These are phyloP conservation scores for Colletotrichum lindemuthianum DNA, from an alignment of 2,329 filamentous ascomycete species.

Conservation along the genomic window DNA sequence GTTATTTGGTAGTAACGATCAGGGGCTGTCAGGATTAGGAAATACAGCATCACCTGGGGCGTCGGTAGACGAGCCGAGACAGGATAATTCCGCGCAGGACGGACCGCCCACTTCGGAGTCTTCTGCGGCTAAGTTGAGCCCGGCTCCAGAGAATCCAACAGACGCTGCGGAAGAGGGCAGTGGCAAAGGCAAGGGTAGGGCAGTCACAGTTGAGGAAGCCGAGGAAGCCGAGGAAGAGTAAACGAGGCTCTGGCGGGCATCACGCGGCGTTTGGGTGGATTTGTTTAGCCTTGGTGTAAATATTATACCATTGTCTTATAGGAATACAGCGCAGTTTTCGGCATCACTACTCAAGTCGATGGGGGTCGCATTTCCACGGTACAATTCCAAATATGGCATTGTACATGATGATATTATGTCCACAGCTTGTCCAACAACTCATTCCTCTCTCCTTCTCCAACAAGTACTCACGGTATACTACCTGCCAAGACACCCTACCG, in stretches of 20 bases:
- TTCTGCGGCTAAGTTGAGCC: slow-evolving; percentile 2
- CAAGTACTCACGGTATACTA: too few species aligned
- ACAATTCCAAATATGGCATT: too few species aligned
- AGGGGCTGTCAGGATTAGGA: slow-evolving; percentile 14
- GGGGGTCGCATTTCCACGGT: too few species aligned
- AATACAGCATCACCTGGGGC: slow-evolving; percentile 20
- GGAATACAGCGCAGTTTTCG: slow-evolving; percentile 27
- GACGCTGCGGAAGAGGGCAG: slow-evolving; percentile 12
- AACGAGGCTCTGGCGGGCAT: slow-evolving; percentile 19
- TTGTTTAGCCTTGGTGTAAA: slow-evolving; percentile 27
- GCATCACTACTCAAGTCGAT: too few species aligned
- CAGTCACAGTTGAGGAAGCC: slow-evolving; percentile 58
- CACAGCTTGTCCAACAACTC: too few species aligned
- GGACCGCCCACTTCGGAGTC: background rate
- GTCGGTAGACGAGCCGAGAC: slow-evolving; percentile 29
- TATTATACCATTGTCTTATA: slow-evolving; percentile 33
- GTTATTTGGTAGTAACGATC: slow-evolving; percentile 52
- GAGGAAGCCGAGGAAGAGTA: slow-evolving; percentile 47
- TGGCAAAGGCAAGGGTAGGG: slow-evolving; percentile 56
- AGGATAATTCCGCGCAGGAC: slow-evolving; percentile 19
- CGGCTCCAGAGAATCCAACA: slow-evolving; percentile 14
- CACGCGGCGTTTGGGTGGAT: slow-evolving; percentile 24
- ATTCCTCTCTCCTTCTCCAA: too few species aligned
- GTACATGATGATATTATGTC: too few species aligned
- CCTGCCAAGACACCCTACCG: too few species aligned